These are phyloP conservation scores for Diaporthe australafricana DNA, from an alignment of 2,329 filamentous ascomycete genomes.

Conservation along the genomic window DNA sequence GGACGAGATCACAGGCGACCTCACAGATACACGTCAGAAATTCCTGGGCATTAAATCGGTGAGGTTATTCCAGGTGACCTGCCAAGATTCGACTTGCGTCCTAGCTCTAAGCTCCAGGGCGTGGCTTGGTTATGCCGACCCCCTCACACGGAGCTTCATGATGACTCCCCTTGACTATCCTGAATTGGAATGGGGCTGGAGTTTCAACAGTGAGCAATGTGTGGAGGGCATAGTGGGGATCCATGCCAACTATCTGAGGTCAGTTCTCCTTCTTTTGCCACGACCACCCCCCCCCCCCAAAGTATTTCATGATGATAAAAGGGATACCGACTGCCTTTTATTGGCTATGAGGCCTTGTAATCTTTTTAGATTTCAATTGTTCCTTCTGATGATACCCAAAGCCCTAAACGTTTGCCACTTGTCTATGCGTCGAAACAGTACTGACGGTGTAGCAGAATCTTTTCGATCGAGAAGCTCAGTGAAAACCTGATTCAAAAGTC, in stretches of 20 bases:
- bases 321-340: constrained; percentile 64
- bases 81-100: constrained; percentile 86
- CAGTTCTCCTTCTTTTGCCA: constrained; percentile 52
- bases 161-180: constrained; percentile 92
- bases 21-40: constrained; percentile 93
- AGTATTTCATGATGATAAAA: constrained; percentile 72
- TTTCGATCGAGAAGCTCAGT: constrained; percentile 87
- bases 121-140: constrained; percentile 96
- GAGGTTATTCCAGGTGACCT: constrained; percentile 89
- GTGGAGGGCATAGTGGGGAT: constrained; percentile 95
- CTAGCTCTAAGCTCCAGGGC: constrained; percentile 91
- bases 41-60: constrained; percentile 94
- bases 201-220: constrained; percentile 95
- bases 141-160: constrained; percentile 87
- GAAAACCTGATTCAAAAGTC: constrained; percentile 89
- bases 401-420: neutral
- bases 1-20: constrained; percentile 93
- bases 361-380: constrained; percentile 85
- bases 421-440: constrained; percentile 19
- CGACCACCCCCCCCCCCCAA: constrained; percentile 47
- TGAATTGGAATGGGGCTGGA: constrained; percentile 92
- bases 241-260: constrained; percentile 89
- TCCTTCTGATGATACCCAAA: constrained; percentile 80
- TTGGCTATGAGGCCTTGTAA: constrained; percentile 66
- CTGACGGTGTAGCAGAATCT: constrained; percentile 73